phyloP scores from a whole-genome alignment of 1,139 yeast genomes.

The Taphrina pruni region DNA sequence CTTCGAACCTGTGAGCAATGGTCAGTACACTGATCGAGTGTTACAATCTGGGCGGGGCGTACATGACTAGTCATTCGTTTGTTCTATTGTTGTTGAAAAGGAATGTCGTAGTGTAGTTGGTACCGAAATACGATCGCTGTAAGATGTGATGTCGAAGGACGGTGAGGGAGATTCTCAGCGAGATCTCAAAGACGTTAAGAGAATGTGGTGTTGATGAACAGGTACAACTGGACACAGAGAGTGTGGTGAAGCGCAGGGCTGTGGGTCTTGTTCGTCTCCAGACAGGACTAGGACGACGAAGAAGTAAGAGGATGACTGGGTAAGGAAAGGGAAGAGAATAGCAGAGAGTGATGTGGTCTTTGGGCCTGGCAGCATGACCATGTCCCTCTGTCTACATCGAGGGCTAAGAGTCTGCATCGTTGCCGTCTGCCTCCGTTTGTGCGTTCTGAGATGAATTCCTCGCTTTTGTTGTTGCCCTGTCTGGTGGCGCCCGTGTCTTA shows the following conservation, averaged over 20 bases:
- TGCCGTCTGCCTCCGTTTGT: not conserved
- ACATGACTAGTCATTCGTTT: constrained; percentile 18
- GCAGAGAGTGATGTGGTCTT: not conserved
- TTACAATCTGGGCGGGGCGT: not conserved
- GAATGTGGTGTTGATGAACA: constrained; percentile 8
- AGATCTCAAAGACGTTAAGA: not conserved
- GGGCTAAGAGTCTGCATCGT: not conserved
- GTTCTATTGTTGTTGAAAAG: not conserved
- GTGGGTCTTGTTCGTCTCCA: not conserved
- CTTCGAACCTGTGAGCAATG: constrained; percentile 22
- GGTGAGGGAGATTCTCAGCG: not conserved
- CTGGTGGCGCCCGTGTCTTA: not conserved
- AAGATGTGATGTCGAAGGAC: constrained; percentile 11
- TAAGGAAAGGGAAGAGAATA: not conserved
- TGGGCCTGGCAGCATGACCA: not conserved
- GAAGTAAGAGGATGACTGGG: not conserved
- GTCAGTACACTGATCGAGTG: not conserved
- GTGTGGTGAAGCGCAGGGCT: constrained; percentile 7
- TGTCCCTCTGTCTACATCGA: no score
- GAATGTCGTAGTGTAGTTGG: not conserved
- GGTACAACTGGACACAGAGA: constrained; percentile 9
- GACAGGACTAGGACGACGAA: not conserved
- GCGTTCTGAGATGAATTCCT: not conserved
- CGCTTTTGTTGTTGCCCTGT: constrained; percentile 1
- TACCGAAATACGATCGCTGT: not conserved